Conservation (phyloP, 108 stramenopile species). For the Stephanodiscus triporus region DNA sequence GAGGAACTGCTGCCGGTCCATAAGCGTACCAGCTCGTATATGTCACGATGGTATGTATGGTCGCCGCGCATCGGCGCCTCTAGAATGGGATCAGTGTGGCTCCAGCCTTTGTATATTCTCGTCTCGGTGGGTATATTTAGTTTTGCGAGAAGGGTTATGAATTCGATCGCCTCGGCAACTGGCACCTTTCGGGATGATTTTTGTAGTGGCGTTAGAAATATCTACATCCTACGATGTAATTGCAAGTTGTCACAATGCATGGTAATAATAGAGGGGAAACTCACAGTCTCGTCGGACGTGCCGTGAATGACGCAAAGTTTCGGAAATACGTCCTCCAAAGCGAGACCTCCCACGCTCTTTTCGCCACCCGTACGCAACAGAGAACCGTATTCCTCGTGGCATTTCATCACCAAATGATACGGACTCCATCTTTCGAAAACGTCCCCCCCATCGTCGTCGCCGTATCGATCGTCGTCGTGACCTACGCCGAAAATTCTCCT, state of each 20-base stretch:
- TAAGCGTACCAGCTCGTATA: slow-evolving; percentile 47
- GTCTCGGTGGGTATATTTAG: slow-evolving; percentile 20
- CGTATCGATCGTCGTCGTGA: neutral
- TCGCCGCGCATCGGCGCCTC: slow-evolving; percentile 66
- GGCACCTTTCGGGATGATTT: slow-evolving; percentile 32
- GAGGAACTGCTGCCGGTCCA: slow-evolving; percentile 37
- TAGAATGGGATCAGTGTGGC: slow-evolving; percentile 73
- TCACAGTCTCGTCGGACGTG: slow-evolving; percentile 56
- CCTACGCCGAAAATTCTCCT: slow-evolving; percentile 54
- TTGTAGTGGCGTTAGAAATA: no score
- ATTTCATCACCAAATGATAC: slow-evolving; percentile 45
- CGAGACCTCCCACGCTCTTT: neutral
- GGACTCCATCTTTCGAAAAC: slow-evolving; percentile 40
- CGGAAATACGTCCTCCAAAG: slow-evolving; percentile 47
- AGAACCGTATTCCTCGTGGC: slow-evolving; percentile 13
- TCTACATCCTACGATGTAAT: no score
- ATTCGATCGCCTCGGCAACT: slow-evolving; percentile 44
- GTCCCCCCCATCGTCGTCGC: slow-evolving; percentile 12
- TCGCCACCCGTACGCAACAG: neutral
- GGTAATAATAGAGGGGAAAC: neutral
- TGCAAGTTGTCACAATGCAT: no score
- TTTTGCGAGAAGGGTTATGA: slow-evolving; percentile 32
- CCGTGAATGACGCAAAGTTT: slow-evolving; percentile 59
- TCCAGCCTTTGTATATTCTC: slow-evolving; percentile 58
- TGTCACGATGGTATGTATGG: slow-evolving; percentile 67